phyloP scores from a whole-genome alignment of 2,329 filamentous ascomycete genomes.

The Teratosphaeria pseudoeucalypti region DNA sequence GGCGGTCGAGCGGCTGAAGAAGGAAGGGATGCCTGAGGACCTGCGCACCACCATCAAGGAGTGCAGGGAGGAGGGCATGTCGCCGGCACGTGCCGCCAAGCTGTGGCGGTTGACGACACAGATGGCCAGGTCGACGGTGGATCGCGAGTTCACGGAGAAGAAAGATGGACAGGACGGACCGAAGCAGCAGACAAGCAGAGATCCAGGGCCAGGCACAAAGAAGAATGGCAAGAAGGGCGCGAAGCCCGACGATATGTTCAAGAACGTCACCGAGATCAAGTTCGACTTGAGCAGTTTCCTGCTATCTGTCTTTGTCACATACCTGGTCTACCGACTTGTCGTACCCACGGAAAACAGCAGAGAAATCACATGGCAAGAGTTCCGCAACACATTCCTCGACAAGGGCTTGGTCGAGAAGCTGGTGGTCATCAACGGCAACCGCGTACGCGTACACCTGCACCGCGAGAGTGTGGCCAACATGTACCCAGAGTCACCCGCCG shows the following conservation, averaged over 20 bases:
- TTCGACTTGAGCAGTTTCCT: slow-evolving; percentile 48
- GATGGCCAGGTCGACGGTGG: slow-evolving; percentile 43
- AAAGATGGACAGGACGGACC: slow-evolving; percentile 18
- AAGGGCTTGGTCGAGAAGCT: slow-evolving; percentile 94
- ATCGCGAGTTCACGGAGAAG: slow-evolving; percentile 26
- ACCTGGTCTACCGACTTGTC: slow-evolving; percentile 53
- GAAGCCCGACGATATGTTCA: slow-evolving; percentile 29
- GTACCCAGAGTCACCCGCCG: slow-evolving; percentile 66
- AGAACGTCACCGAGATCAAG: slow-evolving; percentile 37
- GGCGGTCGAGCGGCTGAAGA: slow-evolving; percentile 52
- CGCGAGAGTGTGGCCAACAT: slow-evolving; percentile 60
- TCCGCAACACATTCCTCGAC: slow-evolving; percentile 84
- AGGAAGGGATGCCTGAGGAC: slow-evolving; percentile 59
- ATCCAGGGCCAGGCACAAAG: slow-evolving; percentile 33
- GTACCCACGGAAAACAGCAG: slow-evolving; percentile 55
- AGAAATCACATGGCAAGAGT: slow-evolving; percentile 97
- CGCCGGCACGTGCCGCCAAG: slow-evolving; percentile 54
- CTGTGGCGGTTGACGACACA: slow-evolving; percentile 47
- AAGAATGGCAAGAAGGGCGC: slow-evolving; percentile 28
- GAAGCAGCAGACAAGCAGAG: slow-evolving; percentile 36
- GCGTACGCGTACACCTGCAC: slow-evolving; percentile 71
- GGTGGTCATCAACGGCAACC: slow-evolving; percentile 64
- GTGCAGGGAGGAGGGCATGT: slow-evolving; percentile 41
- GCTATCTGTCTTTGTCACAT: slow-evolving; percentile 50
- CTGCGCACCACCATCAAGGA: slow-evolving; percentile 53